Evolutionary conservation across 1,284 basidiomycete species (phyloP), one percentile per base, ranked within the genome.

Genomic region (Fomes fomentarius): DNA sequence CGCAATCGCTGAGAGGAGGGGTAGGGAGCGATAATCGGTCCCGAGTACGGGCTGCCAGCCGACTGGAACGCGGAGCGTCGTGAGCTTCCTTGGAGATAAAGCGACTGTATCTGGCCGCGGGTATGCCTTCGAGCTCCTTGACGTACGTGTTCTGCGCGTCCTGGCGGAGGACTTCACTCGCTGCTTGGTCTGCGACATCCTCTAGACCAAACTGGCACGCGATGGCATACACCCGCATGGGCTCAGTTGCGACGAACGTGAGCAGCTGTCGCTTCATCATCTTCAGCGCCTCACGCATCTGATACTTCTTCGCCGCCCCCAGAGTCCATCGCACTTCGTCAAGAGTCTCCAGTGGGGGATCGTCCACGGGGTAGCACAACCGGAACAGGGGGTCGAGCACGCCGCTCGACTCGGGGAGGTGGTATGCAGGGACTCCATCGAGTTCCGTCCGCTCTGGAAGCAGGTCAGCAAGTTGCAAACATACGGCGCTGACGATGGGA

Each of bases 261-360:
- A 2, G 24, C 17, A 41, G 15, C 22, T 24, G 46, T 10, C n/a
- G 0, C 12, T 43, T 21, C 19, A 40, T 28, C 15, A 31, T 15
- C 28, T 30, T 30, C 28, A 30, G 6, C 7, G 28, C 21, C 25
- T 47, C 52, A 8, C 69, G 66, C 70, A 76, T 75, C 21, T 64
- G 63, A 28, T 77, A 76, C 49, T 77, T 78, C 17, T 66, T 47
- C 3, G 71, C 72, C 1, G 68, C 72, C 37, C 64, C 64, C 19
- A 74, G 50, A 2, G 71, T 62, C 2, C 43, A 52, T 15, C 68
- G 58, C 15, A 69, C 52, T 9, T 66, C 65, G 15, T 50, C 58
- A 22, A 61, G 40, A 4, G 43, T 37, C 25, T 50, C 47, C 11
- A 54, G 22, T 14, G 40, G 15, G 19, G 52, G 61, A 25, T 63